Evolutionary conservation across 331 rosid genomes (phyloP), one percentile per base, ranked within the genome.

Genomic region (Quercus lobata): DNA sequence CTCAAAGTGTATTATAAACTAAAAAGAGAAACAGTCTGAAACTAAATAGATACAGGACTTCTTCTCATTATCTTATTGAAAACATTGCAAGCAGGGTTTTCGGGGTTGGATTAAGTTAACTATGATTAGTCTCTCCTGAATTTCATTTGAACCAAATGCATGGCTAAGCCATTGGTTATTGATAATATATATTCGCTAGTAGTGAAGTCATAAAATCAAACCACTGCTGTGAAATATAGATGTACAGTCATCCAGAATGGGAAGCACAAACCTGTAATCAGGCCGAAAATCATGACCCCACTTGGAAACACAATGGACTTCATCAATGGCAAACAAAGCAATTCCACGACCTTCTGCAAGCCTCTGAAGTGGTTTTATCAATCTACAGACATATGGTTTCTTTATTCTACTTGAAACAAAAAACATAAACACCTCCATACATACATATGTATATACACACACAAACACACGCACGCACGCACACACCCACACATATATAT

Each of bases 241-340:
- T 5, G 70, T 69, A 25, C 24, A 76, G 61, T 57, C 57, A 17
- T 69, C 61, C 18, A 4, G 52, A 73, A 58, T 63, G 52, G 74
- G 78, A 19, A 80, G 24, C 44, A 79, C 83, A 34, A 44, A 94
- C 98, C 97, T 86, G 92, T 94, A 94, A 81, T 89, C 97, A 49
- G 94, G 98, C 83, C 97, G 93, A 74, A 94, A 94, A 87, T 90
- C 95, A 85, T 94, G 98, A 61, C 97, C 98, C 98, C 98, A 92
- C 81, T 94, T 92, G 15, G 98, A 94, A 84, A 94, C 96, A 85
- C 98, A 94, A 44, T 92, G 98, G 57, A 88, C 98, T 85, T 94
- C 98, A 81, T 94, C 98, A 71, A 94, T 91, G 14, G 97, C 98
- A 6, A 94, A 94, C 75, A 94, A 85, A 72, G 97, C 96, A 80